A percentile compares a stretch with the other conserved stretches of the same genome.
Evolutionary conservation across 305 asterid species (phyloP).

Genomic region (Caryopteris hybrid): DNA sequence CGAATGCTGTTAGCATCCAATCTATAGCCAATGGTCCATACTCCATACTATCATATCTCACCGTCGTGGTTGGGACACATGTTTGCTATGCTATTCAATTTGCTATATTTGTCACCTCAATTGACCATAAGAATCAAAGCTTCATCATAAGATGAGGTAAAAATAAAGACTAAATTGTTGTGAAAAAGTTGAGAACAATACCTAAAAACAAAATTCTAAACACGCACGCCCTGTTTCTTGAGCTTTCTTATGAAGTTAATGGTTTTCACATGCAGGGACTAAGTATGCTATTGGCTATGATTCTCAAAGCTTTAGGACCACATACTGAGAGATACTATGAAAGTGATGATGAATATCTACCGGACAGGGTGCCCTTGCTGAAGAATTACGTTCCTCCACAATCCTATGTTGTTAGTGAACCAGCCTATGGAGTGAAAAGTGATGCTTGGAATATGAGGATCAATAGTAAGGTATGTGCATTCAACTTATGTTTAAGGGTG

Average conservation of each 20-base stretch:
- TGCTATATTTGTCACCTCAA: background rate
- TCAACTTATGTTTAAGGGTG: background rate
- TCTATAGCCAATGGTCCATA: background rate
- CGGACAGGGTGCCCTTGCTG: constrained; percentile 82
- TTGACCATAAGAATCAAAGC: background rate
- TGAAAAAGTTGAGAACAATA: background rate
- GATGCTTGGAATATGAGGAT: constrained; percentile 65
- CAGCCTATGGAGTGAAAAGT: constrained; percentile 45
- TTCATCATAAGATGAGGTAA: background rate
- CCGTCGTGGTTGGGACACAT: too few relatives aligned
- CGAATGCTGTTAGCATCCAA: background rate
- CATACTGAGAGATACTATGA: constrained; percentile 71
- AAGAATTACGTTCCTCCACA: constrained; percentile 69
- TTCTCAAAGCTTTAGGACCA: constrained; percentile 90
- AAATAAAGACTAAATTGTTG: background rate
- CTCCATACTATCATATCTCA: too few relatives aligned
- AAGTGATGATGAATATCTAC: constrained; percentile 83
- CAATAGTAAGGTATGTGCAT: constrained; percentile 62
- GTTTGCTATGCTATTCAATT: background rate
- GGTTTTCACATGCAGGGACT: constrained; percentile 54
- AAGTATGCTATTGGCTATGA: constrained; percentile 63
- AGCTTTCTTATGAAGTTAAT: constrained; percentile 5
- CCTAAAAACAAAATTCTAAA: background rate
- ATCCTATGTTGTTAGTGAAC: constrained; percentile 55
- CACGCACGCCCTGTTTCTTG: constrained; percentile 10